Evolutionary conservation across 106 monocot genomes (phyloP), one percentile per base, ranked within the genome.

Genomic region (Amphibolis antarctica): DNA sequence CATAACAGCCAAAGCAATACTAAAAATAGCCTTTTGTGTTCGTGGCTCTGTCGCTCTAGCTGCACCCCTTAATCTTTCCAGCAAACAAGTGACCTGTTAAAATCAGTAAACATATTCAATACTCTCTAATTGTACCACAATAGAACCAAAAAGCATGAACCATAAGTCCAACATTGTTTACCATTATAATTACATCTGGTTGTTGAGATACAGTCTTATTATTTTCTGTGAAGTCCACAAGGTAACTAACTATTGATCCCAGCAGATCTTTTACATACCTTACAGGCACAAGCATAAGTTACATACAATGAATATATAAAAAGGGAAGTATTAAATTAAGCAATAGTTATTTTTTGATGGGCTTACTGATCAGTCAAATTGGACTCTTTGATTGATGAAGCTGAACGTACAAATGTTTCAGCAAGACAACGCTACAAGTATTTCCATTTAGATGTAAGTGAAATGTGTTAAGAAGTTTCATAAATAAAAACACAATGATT

Each of bases 1-100:
- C 91, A 98, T 91, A 21, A 85, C 81, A 66, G 87, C 60, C 74
- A 71, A 66, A 54, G 80, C 78, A 73, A 91, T 75, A 60, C 91
- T 82, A 79, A 98, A 98, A 59, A 87, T 75, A 64, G 76, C 74
- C 74, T 85, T 91, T 46, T 98, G 98, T 44, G 82, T 86, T 59
- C 85, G 80, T 27, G 91, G 79, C 27, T 98, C 84, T 45, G 90
- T 85, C 15, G 87, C 98, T 77, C 85, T 86, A 59, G 78, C 78
- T n/a, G 86, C 85, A 70, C 98, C 98, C 75, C 90, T 91, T 61
- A 90, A 62, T 56, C 91, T 81, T 75, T 98, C 98, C 74, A 98
- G 65, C 65, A 98, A 74, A 69, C 98, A 98, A 77, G 60, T 81
- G 19, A 88, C 79, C 94, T 96, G 46, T 64, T 72, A 18, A 60